A percentile compares a stretch with the other conserved stretches of the same genome.
These are phyloP conservation scores for Aspergillus ibericus DNA, from an alignment of 2,329 filamentous ascomycete species.

Conservation along the genomic window DNA sequence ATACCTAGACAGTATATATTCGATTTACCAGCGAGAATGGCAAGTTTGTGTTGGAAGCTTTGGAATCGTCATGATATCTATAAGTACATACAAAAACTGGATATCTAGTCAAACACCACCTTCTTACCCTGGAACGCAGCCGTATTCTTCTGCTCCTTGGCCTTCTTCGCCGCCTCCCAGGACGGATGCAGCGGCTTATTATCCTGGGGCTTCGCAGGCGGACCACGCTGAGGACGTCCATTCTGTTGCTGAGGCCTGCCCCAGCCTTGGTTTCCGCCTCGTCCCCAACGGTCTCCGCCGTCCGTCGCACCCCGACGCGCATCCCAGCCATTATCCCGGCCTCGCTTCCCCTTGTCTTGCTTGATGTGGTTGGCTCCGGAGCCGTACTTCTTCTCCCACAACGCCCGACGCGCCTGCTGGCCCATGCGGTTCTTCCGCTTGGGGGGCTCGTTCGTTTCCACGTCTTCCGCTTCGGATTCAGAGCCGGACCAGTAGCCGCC, in stretches of 20 bases:
- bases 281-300: constrained; percentile 26
- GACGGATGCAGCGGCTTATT: constrained; percentile 61
- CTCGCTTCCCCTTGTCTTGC: constrained; percentile 38
- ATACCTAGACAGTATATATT: constrained; percentile 17
- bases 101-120: constrained; percentile 58
- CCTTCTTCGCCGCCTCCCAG: constrained; percentile 63
- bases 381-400: constrained; percentile 65
- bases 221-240: constrained; percentile 21
- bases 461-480: constrained; percentile 55
- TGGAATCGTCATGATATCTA: background rate
- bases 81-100: constrained; percentile 17
- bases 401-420: constrained; percentile 60
- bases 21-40: background rate
- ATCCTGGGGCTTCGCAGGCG: constrained; percentile 36
- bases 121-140: constrained; percentile 61
- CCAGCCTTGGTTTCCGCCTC: constrained; percentile 21
- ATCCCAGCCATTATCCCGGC: constrained; percentile 59
- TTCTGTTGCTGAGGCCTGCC: constrained; percentile 11
- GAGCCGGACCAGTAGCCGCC: constrained; percentile 65
- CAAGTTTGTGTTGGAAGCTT: background rate
- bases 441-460: constrained; percentile 35
- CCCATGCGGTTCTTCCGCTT: constrained; percentile 62
- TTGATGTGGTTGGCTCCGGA: constrained; percentile 59
- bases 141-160: constrained; percentile 52
- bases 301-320: constrained; percentile 55